Conservation (phyloP, 495 filamentous ascomycete genomes). For the Cenococcum geophilum region DNA sequence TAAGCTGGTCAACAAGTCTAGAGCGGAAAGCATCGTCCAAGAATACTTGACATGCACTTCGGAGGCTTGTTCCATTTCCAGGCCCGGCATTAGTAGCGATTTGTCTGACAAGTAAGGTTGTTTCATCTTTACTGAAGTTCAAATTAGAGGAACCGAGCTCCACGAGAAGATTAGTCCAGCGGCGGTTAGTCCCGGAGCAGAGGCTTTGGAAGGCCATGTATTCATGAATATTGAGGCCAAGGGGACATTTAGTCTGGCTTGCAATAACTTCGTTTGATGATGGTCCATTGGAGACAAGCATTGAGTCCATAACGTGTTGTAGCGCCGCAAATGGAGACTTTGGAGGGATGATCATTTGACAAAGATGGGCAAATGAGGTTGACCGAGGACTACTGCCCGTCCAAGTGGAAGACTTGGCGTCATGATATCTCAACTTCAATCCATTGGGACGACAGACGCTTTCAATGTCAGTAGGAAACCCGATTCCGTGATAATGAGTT, state of each 20-base stretch:
- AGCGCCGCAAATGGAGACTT: too few species aligned
- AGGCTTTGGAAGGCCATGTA: slow-evolving; percentile 49
- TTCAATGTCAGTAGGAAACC: too few species aligned
- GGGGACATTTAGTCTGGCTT: slow-evolving; percentile 46
- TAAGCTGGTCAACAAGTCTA: slow-evolving; percentile 42
- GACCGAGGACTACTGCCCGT: too few species aligned
- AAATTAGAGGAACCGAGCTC: slow-evolving; percentile 51
- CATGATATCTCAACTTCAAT: too few species aligned
- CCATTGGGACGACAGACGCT: too few species aligned
- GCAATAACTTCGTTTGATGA: slow-evolving; percentile 54
- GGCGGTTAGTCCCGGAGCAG: slow-evolving; percentile 40
- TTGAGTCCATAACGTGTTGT: too few species aligned
- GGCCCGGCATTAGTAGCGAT: slow-evolving; percentile 48
- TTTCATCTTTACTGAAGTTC: slow-evolving; percentile 48
- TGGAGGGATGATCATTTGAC: too few species aligned
- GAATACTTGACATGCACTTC: slow-evolving; percentile 44
- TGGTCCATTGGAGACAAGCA: slow-evolving; percentile 44
- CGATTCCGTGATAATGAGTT: too few species aligned
- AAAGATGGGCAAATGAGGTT: too few species aligned
- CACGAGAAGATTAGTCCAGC: slow-evolving; percentile 46
- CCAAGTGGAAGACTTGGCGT: too few species aligned
- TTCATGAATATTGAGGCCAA: slow-evolving; percentile 44
- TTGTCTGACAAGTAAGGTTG: slow-evolving; percentile 40
- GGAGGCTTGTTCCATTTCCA: slow-evolving; percentile 25
- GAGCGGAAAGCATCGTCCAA: slow-evolving; percentile 43